Conservation (phyloP, 768 basidiomycete species). For the Lactarius psammicola region DNA sequence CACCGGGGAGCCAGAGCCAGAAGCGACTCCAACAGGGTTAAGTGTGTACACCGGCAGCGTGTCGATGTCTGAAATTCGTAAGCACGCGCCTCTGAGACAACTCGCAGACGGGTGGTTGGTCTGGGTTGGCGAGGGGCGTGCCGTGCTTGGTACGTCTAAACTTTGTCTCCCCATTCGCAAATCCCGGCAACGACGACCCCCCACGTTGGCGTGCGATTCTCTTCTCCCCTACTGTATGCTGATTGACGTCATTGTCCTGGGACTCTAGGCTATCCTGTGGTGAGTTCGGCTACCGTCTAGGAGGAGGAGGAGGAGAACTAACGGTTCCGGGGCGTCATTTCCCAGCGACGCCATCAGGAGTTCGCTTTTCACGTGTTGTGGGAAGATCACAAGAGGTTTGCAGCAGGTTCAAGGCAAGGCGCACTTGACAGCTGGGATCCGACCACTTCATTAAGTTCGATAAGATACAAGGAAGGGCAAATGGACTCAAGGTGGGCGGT, state of each 20-base stretch:
- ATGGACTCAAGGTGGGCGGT: conserved; percentile 21
- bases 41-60: conserved; percentile 30
- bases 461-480: conserved; percentile 18
- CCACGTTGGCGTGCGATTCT: background rate
- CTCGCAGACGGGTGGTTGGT: conserved; percentile 21
- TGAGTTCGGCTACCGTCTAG: conserved; percentile 7
- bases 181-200: background rate
- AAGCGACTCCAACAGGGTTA: conserved; percentile 29
- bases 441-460: conserved; percentile 10
- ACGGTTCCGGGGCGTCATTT: background rate
- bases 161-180: background rate
- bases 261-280: conserved; percentile 20
- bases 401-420: background rate
- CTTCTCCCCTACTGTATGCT: background rate
- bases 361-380: conserved; percentile 20
- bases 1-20: conserved; percentile 35
- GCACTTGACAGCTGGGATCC: conserved; percentile 16
- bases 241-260: background rate
- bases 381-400: conserved; percentile 14
- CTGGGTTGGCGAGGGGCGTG: conserved; percentile 19
- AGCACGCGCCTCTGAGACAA: conserved; percentile 14
- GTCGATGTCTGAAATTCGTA: conserved; percentile 22
- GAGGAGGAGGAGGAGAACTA: background rate
- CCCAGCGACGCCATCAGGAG: conserved; percentile 23
- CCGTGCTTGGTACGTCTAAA: conserved; percentile 8